Percentiles rank a stretch among this genome's conserved stretches.
Conservation (phyloP, 1,284 basidiomycete species). For the Apiotrichum sp. region DNA sequence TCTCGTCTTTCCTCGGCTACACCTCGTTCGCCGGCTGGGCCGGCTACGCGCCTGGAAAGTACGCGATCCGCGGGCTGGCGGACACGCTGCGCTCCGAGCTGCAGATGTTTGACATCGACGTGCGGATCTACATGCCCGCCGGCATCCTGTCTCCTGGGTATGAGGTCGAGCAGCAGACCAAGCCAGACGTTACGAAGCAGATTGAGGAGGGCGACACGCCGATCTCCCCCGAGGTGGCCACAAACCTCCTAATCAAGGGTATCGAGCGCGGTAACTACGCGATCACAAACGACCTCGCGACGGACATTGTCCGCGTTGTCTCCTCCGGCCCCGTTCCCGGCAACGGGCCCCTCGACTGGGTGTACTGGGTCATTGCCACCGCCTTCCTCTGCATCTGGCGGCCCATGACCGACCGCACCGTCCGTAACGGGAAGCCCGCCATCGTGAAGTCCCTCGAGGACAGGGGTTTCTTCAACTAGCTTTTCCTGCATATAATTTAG, state of each 20-base stretch:
- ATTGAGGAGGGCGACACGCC: slow-evolving; percentile 75
- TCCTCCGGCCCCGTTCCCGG: slow-evolving; percentile 64
- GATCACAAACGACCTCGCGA: slow-evolving; percentile 67
- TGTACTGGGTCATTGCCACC: slow-evolving; percentile 49
- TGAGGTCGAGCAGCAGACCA: slow-evolving; percentile 71
- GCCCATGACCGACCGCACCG: slow-evolving; percentile 26
- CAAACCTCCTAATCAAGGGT: slow-evolving; percentile 61
- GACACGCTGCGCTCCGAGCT: slow-evolving; percentile 80
- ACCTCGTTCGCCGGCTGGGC: slow-evolving; percentile 79
- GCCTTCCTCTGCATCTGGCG: slow-evolving; percentile 48
- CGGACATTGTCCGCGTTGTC: slow-evolving; percentile 62
- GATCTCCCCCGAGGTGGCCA: slow-evolving; percentile 62
- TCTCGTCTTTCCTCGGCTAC: slow-evolving; percentile 73
- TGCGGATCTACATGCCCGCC: slow-evolving; percentile 81
- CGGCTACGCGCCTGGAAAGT: slow-evolving; percentile 81
- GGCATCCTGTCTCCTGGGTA: slow-evolving; percentile 80
- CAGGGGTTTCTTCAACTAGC: neutral
- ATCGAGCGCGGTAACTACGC: slow-evolving; percentile 67
- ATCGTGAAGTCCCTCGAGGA: neutral
- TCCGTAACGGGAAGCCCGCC: neutral
- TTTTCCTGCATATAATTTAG: too few relatives aligned
- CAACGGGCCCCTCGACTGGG: slow-evolving; percentile 57
- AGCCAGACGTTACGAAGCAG: slow-evolving; percentile 70
- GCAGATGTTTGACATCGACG: slow-evolving; percentile 60
- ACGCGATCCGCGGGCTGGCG: slow-evolving; percentile 79